Conservation (phyloP, 176 grass and related monocot species). For the Phyllostachys edulis region DNA sequence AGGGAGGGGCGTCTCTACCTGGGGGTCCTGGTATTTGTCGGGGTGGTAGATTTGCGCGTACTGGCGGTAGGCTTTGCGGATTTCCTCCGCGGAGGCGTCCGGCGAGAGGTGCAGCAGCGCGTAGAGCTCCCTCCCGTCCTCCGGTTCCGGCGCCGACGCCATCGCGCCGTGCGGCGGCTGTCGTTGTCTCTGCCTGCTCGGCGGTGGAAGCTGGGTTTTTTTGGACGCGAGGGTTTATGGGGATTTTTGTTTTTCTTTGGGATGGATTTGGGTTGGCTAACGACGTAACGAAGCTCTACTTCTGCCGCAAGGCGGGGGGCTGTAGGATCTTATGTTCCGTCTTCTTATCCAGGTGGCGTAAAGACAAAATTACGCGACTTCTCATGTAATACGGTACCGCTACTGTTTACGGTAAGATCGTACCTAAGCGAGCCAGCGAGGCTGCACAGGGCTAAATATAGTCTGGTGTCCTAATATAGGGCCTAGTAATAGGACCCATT, state of each 20-base stretch:
- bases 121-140: slow-evolving; percentile 68
- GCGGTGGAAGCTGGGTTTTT: background rate
- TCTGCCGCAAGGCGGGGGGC: background rate
- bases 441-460: too few relatives aligned
- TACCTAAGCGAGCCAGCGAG: too few relatives aligned
- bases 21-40: slow-evolving; percentile 74
- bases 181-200: slow-evolving; percentile 12
- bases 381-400: too few relatives aligned
- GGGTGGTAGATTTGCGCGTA: slow-evolving; percentile 95
- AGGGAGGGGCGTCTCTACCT: slow-evolving; percentile 35
- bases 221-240: slow-evolving; percentile 36
- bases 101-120: slow-evolving; percentile 84
- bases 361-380: background rate
- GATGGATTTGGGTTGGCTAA: background rate
- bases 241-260: background rate
- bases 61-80: slow-evolving; percentile 88
- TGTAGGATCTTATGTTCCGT: background rate
- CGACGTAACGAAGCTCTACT: too few relatives aligned
- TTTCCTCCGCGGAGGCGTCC: slow-evolving; percentile 72
- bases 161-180: slow-evolving; percentile 18
- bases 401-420: too few relatives aligned
- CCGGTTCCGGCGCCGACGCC: slow-evolving; percentile 43
- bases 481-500: background rate
- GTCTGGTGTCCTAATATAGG: too few relatives aligned
- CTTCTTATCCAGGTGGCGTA: background rate